These are phyloP conservation scores for Sclerotinia sclerotiorum DNA, from an alignment of 2,329 filamentous ascomycete species.

Conservation along the genomic window DNA sequence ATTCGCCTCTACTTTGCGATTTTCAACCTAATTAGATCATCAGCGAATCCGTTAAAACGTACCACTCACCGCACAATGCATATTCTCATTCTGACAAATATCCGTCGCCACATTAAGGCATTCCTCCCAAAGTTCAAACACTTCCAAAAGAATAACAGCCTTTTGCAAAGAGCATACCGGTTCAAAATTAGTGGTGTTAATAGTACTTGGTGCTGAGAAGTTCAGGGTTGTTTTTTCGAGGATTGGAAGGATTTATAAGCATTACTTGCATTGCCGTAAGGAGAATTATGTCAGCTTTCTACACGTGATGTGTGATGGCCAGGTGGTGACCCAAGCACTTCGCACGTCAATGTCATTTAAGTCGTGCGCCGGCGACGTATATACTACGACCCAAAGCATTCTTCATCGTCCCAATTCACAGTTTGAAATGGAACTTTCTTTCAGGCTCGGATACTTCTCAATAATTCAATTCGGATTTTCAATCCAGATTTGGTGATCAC, in stretches of 20 bases:
- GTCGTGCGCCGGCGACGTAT: too few species aligned
- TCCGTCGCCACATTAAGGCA: too few species aligned
- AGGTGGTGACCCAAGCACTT: too few species aligned
- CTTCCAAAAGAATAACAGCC: not conserved
- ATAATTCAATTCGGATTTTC: too few species aligned
- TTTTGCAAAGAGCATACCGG: not conserved
- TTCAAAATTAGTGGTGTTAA: not conserved
- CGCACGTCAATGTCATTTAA: too few species aligned
- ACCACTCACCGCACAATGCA: not conserved
- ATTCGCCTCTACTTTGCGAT: not conserved
- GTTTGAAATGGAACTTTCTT: too few species aligned
- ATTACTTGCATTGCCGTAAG: not conserved
- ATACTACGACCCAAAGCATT: too few species aligned
- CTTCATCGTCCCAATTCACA: too few species aligned
- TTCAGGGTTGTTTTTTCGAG: not conserved
- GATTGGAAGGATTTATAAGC: not conserved
- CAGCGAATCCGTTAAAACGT: not conserved
- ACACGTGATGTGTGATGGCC: not conserved
- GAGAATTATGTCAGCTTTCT: not conserved
- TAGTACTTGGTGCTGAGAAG: not conserved
- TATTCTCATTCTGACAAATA: not conserved
- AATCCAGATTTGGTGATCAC: too few species aligned
- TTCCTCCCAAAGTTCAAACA: not conserved
- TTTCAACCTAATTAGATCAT: not conserved
- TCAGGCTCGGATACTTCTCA: too few species aligned